phyloP scores from a whole-genome alignment of 192 early-diverging fungal genomes.

The Chytriomyces sp. region DNA sequence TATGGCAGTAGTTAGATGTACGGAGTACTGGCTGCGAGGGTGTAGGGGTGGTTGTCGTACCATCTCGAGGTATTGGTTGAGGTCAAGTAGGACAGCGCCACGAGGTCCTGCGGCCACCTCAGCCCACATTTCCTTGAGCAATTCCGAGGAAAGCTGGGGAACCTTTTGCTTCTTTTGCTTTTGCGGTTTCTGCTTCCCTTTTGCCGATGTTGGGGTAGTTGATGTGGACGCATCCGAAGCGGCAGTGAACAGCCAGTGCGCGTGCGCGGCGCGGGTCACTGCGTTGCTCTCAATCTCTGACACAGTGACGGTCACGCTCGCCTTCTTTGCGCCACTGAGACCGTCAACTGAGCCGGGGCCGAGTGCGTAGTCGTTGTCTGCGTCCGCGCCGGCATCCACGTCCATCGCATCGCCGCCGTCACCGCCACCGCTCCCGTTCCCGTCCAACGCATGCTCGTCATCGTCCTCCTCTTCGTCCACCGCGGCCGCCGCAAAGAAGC shows the following conservation, averaged over 20 bases:
- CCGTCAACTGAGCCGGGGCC: not conserved
- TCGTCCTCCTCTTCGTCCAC: constrained; percentile 13
- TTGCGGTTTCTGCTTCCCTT: not conserved
- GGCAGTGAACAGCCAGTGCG: not conserved
- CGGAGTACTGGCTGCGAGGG: too few relatives aligned
- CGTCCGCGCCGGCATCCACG: not conserved
- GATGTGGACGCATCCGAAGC: not conserved
- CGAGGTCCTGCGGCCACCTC: not conserved
- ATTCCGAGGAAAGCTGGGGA: not conserved
- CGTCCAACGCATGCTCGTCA: not conserved
- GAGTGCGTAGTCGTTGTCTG: not conserved
- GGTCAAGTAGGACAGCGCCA: constrained; percentile 61
- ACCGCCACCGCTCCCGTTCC: not conserved
- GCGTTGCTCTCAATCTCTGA: constrained; percentile 4
- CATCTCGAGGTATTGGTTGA: constrained; percentile 71
- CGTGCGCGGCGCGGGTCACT: not conserved
- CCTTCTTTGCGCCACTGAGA: not conserved
- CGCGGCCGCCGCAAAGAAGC: constrained; percentile 32
- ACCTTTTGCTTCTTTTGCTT: not conserved
- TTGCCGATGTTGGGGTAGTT: not conserved
- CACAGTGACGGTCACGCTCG: not conserved
- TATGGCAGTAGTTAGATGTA: too few relatives aligned
- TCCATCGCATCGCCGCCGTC: not conserved
- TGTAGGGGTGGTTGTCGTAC: too few relatives aligned
- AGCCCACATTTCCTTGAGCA: not conserved